Conservation (phyloP, 768 basidiomycete species). For the Coprinopsis marcescibilis region DNA sequence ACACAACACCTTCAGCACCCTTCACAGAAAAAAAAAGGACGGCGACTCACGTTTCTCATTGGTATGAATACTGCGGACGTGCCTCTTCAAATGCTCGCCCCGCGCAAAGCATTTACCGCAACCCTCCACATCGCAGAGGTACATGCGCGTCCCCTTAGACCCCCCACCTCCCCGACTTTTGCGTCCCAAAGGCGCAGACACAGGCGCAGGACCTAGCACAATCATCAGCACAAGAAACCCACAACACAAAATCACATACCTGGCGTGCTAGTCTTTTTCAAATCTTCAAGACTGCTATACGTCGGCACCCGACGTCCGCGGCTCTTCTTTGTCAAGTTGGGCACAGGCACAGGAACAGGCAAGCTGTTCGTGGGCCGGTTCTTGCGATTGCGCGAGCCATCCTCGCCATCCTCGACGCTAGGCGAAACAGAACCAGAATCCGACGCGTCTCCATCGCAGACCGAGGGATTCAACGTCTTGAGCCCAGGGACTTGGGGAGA, state of each 20-base stretch:
- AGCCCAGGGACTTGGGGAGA: conserved; percentile 8
- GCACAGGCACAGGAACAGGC: conserved; percentile 56
- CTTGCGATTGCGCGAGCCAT: conserved; percentile 17
- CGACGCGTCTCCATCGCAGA: conserved; percentile 2
- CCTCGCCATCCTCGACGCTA: conserved; percentile 19
- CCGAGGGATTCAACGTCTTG: conserved; percentile 11
- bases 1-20: conserved; percentile 13
- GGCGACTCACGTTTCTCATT: conserved; percentile 80
- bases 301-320: conserved; percentile 65
- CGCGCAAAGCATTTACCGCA: conserved; percentile 88
- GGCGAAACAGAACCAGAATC: background rate
- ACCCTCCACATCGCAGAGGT: conserved; percentile 72
- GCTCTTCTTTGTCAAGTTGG: conserved; percentile 65
- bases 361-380: conserved; percentile 28
- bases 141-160: conserved; percentile 40
- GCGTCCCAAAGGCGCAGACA: conserved; percentile 13
- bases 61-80: conserved; percentile 84
- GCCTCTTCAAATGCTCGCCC: conserved; percentile 86
- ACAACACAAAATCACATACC: background rate
- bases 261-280: conserved; percentile 23
- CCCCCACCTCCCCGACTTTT: conserved; percentile 23
- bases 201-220: conserved; percentile 11
- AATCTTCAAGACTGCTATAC: conserved; percentile 31
- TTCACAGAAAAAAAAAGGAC: conserved; percentile 9
- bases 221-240: background rate